Evolutionary conservation across 179 eudicot genomes (phyloP).

Genomic region (Heliamphora pulchella): DNA sequence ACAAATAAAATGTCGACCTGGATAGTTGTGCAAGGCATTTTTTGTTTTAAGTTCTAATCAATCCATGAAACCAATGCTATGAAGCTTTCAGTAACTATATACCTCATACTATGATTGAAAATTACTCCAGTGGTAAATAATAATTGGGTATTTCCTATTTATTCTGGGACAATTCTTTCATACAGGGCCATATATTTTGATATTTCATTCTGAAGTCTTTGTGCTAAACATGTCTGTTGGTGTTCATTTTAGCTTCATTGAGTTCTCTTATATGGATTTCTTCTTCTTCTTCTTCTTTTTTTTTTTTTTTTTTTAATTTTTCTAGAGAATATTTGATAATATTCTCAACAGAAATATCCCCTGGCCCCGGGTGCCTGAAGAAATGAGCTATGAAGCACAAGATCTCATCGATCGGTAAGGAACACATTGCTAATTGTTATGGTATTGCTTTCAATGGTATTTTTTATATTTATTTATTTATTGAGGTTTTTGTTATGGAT

Average conservation of each 20-base stretch:
- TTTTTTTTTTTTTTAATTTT: neutral
- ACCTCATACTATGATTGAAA: too few relatives aligned
- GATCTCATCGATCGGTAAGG: conserved; percentile 87
- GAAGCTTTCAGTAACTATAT: too few relatives aligned
- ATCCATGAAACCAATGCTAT: too few relatives aligned
- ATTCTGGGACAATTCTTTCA: too few relatives aligned
- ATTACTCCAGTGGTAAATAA: too few relatives aligned
- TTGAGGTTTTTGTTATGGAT: neutral
- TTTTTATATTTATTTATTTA: neutral
- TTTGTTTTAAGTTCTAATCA: too few relatives aligned
- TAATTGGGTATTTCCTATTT: too few relatives aligned
- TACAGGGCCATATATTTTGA: too few relatives aligned
- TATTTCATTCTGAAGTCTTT: too few relatives aligned
- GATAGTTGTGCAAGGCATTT: too few relatives aligned
- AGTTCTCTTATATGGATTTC: neutral
- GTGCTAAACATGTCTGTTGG: too few relatives aligned
- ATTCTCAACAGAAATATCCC: conserved; percentile 90
- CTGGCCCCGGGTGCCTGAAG: conserved; percentile 91
- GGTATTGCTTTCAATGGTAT: neutral
- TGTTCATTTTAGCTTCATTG: neutral
- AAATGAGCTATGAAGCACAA: conserved; percentile 76
- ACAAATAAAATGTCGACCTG: too few relatives aligned
- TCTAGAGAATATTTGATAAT: conserved; percentile 85
- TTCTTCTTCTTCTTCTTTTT: conserved; percentile 1
- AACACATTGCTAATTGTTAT: neutral